Evolutionary conservation across 805 yeast genomes (phyloP).

Genomic region (Lipomyces yamanashiensis): DNA sequence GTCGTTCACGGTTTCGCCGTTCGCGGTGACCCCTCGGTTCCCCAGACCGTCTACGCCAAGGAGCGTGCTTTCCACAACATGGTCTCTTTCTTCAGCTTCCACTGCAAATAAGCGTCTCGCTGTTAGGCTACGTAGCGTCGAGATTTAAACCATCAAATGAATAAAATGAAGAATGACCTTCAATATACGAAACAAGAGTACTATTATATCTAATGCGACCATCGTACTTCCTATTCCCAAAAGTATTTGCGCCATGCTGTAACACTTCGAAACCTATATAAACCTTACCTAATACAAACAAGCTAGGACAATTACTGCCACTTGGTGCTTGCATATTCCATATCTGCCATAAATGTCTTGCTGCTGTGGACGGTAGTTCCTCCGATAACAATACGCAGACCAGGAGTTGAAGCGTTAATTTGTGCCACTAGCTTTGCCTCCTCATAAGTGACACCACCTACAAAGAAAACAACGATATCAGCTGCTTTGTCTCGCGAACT

Average conservation of each 20-base stretch:
- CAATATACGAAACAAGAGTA: background rate
- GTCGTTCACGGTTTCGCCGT: conserved; percentile 78
- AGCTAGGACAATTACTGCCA: conserved; percentile 42
- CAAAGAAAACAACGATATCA: conserved; percentile 49
- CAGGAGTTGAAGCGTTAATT: conserved; percentile 58
- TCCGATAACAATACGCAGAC: conserved; percentile 76
- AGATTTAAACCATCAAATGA: background rate
- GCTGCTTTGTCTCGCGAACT: conserved; percentile 45
- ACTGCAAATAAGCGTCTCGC: conserved; percentile 20
- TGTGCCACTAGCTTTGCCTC: conserved; percentile 85
- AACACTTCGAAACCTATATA: no score
- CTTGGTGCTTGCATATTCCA: conserved; percentile 48
- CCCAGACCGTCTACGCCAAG: conserved; percentile 32
- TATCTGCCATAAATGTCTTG: conserved; percentile 47
- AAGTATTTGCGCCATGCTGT: no score
- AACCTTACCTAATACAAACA: background rate
- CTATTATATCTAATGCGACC: no score
- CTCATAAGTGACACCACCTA: conserved; percentile 92
- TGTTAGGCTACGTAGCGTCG: background rate
- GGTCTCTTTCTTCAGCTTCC: conserved; percentile 29
- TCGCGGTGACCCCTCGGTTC: conserved; percentile 33
- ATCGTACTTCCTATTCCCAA: no score
- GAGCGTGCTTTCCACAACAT: conserved; percentile 32
- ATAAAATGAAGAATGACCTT: background rate
- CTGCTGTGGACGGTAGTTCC: conserved; percentile 68